A percentile compares a stretch with the other conserved stretches of the same genome.
Evolutionary conservation across 176 grass and related monocot species (phyloP).

Genomic region (Chloris gayana): DNA sequence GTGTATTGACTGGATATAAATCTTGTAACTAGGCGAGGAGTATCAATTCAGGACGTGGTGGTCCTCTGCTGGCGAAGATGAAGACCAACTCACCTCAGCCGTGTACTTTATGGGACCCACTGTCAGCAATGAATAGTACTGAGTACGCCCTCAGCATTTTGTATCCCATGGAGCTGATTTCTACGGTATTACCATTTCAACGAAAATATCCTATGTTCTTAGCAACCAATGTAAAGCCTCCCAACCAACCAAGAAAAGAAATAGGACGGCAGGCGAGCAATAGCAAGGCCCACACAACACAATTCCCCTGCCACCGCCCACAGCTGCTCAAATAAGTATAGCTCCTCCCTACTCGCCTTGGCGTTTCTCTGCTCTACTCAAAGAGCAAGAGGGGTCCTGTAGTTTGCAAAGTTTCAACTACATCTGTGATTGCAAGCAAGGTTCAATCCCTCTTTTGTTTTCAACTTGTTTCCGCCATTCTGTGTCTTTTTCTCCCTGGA

Average conservation of each 20-base stretch:
- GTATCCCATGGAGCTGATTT: not conserved
- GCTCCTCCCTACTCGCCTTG: not conserved
- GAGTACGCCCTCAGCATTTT: too few species aligned
- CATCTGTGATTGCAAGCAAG: constrained; percentile 2
- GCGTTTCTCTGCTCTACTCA: constrained; percentile 1
- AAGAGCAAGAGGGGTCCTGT: not conserved
- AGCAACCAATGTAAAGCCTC: constrained; percentile 20
- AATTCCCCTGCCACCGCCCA: not conserved
- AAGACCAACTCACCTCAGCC: not conserved
- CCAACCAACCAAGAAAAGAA: not conserved
- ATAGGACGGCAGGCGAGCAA: not conserved
- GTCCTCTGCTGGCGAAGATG: not conserved
- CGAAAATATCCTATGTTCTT: not conserved
- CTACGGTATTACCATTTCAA: not conserved
- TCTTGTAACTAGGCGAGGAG: not conserved
- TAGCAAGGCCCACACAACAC: not conserved
- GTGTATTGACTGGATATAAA: too few species aligned
- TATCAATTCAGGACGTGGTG: not conserved
- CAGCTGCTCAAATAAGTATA: not conserved
- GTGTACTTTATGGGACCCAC: not conserved
- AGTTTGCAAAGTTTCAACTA: constrained; percentile 14
- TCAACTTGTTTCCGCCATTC: not conserved
- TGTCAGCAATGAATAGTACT: constrained; percentile 1
- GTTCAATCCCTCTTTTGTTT: not conserved
- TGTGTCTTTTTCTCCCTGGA: not conserved